Evolutionary conservation across 2,329 filamentous ascomycete species (phyloP).

Genomic region (Blastomyces emzantsi): DNA sequence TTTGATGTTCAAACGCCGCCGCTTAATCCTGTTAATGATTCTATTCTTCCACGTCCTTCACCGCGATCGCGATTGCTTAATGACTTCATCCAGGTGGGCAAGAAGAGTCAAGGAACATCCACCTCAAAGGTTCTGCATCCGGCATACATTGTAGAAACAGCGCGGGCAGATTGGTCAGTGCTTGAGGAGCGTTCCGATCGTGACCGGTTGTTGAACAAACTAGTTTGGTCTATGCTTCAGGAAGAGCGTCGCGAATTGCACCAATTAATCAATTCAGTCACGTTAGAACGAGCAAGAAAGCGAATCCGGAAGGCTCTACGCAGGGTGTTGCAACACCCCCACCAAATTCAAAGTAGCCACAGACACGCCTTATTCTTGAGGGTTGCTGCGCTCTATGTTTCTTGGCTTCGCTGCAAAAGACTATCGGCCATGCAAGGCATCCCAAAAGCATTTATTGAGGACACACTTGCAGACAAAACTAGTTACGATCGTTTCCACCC

Average conservation of each 20-base stretch:
- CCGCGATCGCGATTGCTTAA: conserved; percentile 1
- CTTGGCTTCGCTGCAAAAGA: conserved; percentile 24
- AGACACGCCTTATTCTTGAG: conserved; percentile 17
- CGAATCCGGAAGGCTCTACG: not conserved
- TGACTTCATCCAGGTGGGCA: not conserved
- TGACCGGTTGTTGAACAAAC: conserved; percentile 26
- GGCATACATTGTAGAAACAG: conserved; percentile 24
- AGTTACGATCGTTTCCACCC: conserved; percentile 26
- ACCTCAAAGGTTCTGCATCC: conserved; percentile 15
- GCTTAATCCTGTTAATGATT: conserved; percentile 23
- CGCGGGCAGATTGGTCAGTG: conserved; percentile 26
- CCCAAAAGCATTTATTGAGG: conserved; percentile 16
- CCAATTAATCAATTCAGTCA: conserved; percentile 11
- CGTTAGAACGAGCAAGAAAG: not conserved
- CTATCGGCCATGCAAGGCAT: conserved; percentile 19
- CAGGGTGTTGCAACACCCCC: not conserved
- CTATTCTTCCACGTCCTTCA: not conserved
- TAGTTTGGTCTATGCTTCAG: conserved; percentile 18
- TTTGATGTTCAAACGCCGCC: conserved; percentile 30
- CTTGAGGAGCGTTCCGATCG: conserved; percentile 35
- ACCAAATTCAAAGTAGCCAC: not conserved
- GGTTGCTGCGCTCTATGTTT: conserved; percentile 25
- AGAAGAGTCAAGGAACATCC: conserved; percentile 6
- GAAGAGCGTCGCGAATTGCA: conserved; percentile 18
- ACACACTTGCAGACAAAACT: conserved; percentile 20